Evolutionary conservation across 2,329 filamentous ascomycete species (phyloP).

Genomic region (Cladosporium halotolerans): DNA sequence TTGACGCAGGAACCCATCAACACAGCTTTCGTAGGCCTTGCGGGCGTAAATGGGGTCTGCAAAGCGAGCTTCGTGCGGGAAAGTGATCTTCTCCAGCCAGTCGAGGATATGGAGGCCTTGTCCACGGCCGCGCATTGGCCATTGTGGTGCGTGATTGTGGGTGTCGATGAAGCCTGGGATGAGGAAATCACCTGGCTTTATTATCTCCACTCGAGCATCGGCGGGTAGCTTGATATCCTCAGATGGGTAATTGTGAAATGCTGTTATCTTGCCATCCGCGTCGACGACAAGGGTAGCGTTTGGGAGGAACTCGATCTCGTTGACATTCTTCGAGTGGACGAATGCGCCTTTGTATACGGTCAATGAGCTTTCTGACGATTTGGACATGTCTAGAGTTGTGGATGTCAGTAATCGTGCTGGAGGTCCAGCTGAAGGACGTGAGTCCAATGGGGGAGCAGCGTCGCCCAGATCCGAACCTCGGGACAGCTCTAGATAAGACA

Average conservation of each 20-base stretch:
- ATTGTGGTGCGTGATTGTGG: slow-evolving; percentile 61
- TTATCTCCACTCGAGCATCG: slow-evolving; percentile 22
- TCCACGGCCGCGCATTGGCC: slow-evolving; percentile 41
- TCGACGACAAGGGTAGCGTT: slow-evolving; percentile 12
- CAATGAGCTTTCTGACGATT: not conserved
- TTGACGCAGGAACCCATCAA: slow-evolving; percentile 55
- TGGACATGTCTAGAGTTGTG: too few relatives aligned
- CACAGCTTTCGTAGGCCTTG: slow-evolving; percentile 44
- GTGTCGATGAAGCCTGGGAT: slow-evolving; percentile 60
- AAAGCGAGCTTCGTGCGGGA: slow-evolving; percentile 12
- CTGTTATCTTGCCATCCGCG: slow-evolving; percentile 13
- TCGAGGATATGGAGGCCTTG: slow-evolving; percentile 36
- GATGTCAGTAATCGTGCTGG: too few relatives aligned
- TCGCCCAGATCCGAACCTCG: too few relatives aligned
- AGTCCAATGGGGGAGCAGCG: too few relatives aligned
- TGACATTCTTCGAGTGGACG: slow-evolving; percentile 14
- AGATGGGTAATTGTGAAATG: not conserved
- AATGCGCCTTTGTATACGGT: slow-evolving; percentile 16
- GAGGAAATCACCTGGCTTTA: slow-evolving; percentile 45
- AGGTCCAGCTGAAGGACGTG: too few relatives aligned
- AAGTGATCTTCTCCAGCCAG: slow-evolving; percentile 49
- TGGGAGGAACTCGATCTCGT: slow-evolving; percentile 16
- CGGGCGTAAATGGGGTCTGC: slow-evolving; percentile 35
- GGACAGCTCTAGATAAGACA: too few relatives aligned
- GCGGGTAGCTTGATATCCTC: not conserved